Percentiles rank a stretch among this genome's conserved stretches.
These are phyloP conservation scores for Gaertneriomyces semiglobifer DNA, from an alignment of 192 early-diverging fungal species.

Conservation along the genomic window DNA sequence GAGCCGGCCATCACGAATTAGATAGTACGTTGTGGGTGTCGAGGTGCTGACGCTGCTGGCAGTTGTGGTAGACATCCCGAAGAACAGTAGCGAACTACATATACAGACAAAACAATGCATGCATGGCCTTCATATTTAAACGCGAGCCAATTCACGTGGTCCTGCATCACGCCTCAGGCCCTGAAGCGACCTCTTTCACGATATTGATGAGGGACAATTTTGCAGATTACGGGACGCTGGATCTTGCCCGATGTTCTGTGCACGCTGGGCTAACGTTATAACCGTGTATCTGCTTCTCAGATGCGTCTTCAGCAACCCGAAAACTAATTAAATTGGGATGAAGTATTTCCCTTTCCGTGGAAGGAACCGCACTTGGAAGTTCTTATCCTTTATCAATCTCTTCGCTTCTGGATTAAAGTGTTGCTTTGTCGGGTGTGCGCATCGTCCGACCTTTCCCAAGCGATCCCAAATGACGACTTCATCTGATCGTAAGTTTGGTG, in stretches of 20 bases:
- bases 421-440: neutral
- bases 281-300: neutral
- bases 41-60: too few species aligned
- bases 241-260: slow-evolving; percentile 3
- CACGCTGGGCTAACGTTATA: neutral
- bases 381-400: neutral
- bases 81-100: too few species aligned
- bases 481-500: slow-evolving; percentile 3
- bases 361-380: neutral
- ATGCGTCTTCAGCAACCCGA: neutral
- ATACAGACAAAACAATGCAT: too few species aligned
- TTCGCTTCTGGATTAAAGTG: slow-evolving; percentile 1
- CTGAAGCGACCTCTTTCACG: too few species aligned
- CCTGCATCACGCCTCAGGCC: too few species aligned
- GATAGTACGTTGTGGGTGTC: too few species aligned
- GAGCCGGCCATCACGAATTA: too few species aligned
- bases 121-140: too few species aligned
- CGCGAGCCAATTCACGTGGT: too few species aligned
- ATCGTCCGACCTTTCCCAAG: neutral
- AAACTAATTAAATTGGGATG: slow-evolving; percentile 7
- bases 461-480: slow-evolving; percentile 12
- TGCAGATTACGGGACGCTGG: too few species aligned
- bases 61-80: too few species aligned
- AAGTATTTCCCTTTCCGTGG: slow-evolving; percentile 1
- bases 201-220: too few species aligned